Percentiles rank a stretch among this genome's conserved stretches.
These are phyloP conservation scores for Venturia effusa DNA, from an alignment of 2,329 filamentous ascomycete species.

Conservation along the genomic window DNA sequence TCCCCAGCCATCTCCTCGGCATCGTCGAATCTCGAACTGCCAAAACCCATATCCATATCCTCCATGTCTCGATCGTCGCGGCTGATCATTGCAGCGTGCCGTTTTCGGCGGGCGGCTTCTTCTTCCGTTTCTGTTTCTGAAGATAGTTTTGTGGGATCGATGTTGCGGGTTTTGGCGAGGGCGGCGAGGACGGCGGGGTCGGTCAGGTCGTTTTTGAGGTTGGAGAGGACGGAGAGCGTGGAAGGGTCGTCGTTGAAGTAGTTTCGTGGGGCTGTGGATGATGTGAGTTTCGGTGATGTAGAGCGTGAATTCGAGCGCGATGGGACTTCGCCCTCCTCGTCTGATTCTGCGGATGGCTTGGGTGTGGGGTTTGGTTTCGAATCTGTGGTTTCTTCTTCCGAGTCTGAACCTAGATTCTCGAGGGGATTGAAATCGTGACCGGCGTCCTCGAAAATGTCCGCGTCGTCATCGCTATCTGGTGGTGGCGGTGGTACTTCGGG, in stretches of 20 bases:
- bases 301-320: conserved; percentile 3
- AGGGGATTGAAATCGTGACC: conserved; percentile 51
- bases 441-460: conserved; percentile 51
- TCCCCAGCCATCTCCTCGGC: conserved; percentile 67
- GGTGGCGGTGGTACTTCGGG: conserved; percentile 19
- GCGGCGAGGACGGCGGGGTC: conserved; percentile 76
- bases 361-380: conserved; percentile 1
- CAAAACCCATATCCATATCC: conserved; percentile 92
- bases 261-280: conserved; percentile 18
- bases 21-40: conserved; percentile 75
- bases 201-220: conserved; percentile 29
- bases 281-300: conserved; percentile 11
- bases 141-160: conserved; percentile 34
- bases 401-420: conserved; percentile 21
- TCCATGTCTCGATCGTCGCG: conserved; percentile 68
- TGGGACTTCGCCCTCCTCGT: neutral
- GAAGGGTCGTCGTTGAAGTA: conserved; percentile 24
- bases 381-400: conserved; percentile 6
- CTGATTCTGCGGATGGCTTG: neutral
- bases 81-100: conserved; percentile 54
- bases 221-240: conserved; percentile 15
- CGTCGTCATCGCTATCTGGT: conserved; percentile 28
- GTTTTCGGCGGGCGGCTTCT: conserved; percentile 56
- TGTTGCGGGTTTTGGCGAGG: conserved; percentile 61
- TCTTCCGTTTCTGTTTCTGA: conserved; percentile 31